These are phyloP conservation scores for Penicillium canescens DNA, from an alignment of 495 filamentous ascomycete species.

Conservation along the genomic window DNA sequence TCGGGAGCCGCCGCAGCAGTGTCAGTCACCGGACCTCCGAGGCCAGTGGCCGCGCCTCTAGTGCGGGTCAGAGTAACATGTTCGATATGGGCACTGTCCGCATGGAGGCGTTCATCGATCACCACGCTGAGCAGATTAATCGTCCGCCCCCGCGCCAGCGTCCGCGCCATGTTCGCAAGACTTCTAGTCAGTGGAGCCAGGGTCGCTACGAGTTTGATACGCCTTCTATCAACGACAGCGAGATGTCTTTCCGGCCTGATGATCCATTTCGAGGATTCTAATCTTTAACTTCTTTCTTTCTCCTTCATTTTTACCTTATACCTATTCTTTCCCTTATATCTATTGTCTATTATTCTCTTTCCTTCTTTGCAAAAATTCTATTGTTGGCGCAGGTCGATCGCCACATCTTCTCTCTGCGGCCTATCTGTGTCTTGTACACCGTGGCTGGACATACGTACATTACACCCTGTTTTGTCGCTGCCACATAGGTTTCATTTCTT, in stretches of 20 bases:
- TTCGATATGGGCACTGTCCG: constrained; percentile 82
- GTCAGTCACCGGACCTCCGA: constrained; percentile 45
- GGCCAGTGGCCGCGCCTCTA: constrained; percentile 34
- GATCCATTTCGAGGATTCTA: constrained; percentile 45
- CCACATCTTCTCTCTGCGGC: constrained; percentile 1
- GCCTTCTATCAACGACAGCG: constrained; percentile 32
- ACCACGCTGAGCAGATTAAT: constrained; percentile 34
- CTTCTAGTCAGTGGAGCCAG: constrained; percentile 40
- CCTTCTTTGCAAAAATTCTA: neutral
- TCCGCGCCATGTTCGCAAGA: constrained; percentile 32
- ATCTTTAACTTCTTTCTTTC: constrained; percentile 2
- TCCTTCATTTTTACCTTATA: neutral
- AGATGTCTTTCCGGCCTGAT: constrained; percentile 33
- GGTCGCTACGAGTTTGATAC: constrained; percentile 32
- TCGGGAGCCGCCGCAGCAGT: constrained; percentile 42
- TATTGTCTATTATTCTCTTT: no score
- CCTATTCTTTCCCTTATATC: neutral
- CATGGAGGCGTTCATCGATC: constrained; percentile 86
- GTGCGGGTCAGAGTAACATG: constrained; percentile 36
- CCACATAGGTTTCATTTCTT: neutral
- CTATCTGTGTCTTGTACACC: constrained; percentile 3
- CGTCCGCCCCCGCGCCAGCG: constrained; percentile 23
- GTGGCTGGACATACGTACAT: constrained; percentile 5
- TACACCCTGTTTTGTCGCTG: neutral
- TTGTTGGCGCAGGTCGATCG: constrained; percentile 3